Base-by-base conservation (phyloP, 2,329 filamentous ascomycete genomes). In the Gaeumannomyces sp. region DNA sequence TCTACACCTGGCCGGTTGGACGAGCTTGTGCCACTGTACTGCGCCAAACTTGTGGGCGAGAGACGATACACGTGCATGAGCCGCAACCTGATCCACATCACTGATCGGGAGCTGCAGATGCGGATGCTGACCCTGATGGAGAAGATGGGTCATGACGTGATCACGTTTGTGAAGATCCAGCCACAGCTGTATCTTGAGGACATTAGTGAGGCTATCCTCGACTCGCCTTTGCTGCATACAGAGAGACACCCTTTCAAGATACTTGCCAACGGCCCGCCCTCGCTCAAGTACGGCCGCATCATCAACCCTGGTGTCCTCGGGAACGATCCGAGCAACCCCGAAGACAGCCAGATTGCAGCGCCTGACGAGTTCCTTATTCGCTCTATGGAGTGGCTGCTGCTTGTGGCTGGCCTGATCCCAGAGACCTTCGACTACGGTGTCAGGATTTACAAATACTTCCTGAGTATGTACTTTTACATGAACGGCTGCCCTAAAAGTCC, bases 11-110 rank as follows among this genome's bases (percentile, higher is more conserved):
- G 85, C 86, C 22, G 86, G 87, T 85, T 95, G 64, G 86, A 90
- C 66, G 89, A 94, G 67, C 78, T 95, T 58, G 90, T 97, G 64
- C 93, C 95, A 0, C 80, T 96, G 0, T 99, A 99, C 75, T 93
- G 91, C 67, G 92, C 92, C 11, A 89, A 92, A 70, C 81, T 99
- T 16, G 82, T 85, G 13, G 78, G 81, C 8, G 79, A 85, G 16
- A 83, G 89, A 67, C 83, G 84, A 67, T 88, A 92, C 69, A 84
- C 87, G 64, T 88, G 89, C 22, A 82, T 99, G 61, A 91, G 89
- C 65, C 85, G 86, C 63, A 90, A 96, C 65, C 79, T 97, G 64
- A 89, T 93, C 62, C 85, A 91, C 60, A 83, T 97, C 64, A 83
- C 84, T 33, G 85, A 90, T 59, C 76, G 80, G 10, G 80, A 85